A percentile compares a stretch with the other conserved stretches of the same genome.
phyloP scores from a whole-genome alignment of 2,329 filamentous ascomycete genomes.

The Neocatenulostroma microsporum region DNA sequence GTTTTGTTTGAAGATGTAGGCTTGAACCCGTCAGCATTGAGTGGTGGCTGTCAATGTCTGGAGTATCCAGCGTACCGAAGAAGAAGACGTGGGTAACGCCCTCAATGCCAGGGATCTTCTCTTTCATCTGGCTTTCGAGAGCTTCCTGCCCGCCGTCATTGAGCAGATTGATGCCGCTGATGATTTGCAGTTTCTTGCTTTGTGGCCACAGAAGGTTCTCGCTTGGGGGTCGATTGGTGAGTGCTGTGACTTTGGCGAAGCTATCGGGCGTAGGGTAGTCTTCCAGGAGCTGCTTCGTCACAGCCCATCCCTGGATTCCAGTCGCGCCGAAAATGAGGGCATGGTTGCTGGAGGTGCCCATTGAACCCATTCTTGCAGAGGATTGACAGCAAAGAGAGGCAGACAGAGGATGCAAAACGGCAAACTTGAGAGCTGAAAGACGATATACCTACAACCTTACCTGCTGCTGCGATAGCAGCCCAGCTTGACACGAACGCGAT shows the following conservation, averaged over 20 bases:
- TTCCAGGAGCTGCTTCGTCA: constrained; percentile 42
- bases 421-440: neutral
- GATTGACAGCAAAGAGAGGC: neutral
- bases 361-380: constrained; percentile 2
- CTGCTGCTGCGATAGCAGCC: too few relatives aligned
- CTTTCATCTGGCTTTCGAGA: constrained; percentile 22
- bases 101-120: constrained; percentile 27
- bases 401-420: neutral
- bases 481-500: too few relatives aligned
- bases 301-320: constrained; percentile 45
- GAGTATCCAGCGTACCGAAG: constrained; percentile 22
- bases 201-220: constrained; percentile 33
- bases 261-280: constrained; percentile 39
- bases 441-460: too few relatives aligned
- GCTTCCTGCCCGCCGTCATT: constrained; percentile 32
- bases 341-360: constrained; percentile 8
- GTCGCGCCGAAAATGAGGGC: constrained; percentile 37
- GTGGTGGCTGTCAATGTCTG: neutral
- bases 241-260: constrained; percentile 40
- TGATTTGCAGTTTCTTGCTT: constrained; percentile 34
- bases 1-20: constrained; percentile 36
- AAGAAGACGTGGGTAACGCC: constrained; percentile 41
- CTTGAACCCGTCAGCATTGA: constrained; percentile 5
- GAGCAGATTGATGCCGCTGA: constrained; percentile 38
- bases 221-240: constrained; percentile 40